phyloP scores from a whole-genome alignment of 1,284 basidiomycete species.

The Omphalotus olearius region DNA sequence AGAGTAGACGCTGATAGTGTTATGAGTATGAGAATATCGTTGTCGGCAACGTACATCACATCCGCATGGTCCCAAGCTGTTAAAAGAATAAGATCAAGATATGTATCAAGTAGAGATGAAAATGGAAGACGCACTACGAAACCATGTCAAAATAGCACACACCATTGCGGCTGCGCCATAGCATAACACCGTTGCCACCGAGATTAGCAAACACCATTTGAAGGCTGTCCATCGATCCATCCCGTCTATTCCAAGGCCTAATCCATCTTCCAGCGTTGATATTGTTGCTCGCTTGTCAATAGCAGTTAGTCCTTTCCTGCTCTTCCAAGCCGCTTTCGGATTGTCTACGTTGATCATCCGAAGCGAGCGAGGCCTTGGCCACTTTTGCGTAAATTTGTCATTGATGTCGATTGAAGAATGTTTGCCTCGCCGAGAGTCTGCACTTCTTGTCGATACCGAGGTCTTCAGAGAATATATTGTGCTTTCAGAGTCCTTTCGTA shows the following conservation, averaged over 20 bases:
- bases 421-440: conserved; percentile 13
- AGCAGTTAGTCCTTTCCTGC: conserved; percentile 17
- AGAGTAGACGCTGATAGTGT: conserved; percentile 57
- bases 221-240: conserved; percentile 45
- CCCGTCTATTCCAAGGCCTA: conserved; percentile 33
- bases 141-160: conserved; percentile 53
- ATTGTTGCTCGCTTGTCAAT: conserved; percentile 1
- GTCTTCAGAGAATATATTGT: conserved; percentile 11
- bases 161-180: conserved; percentile 45
- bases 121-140: conserved; percentile 39
- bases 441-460: conserved; percentile 21
- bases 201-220: conserved; percentile 55
- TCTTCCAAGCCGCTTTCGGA: conserved; percentile 11
- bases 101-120: not conserved
- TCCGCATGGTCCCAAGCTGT: conserved; percentile 49
- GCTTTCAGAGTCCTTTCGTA: conserved; percentile 17
- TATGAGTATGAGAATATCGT: conserved; percentile 56
- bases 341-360: conserved; percentile 19
- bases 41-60: conserved; percentile 51
- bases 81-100: conserved; percentile 6
- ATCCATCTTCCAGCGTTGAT: conserved; percentile 35
- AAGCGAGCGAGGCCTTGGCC: conserved; percentile 41
- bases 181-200: conserved; percentile 44
- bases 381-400: conserved; percentile 49
- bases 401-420: conserved; percentile 29